Evolutionary conservation across 371 early-diverging fungal species (phyloP), one percentile per base, ranked within the genome.

Genomic region (Fennellomyces sp.): DNA sequence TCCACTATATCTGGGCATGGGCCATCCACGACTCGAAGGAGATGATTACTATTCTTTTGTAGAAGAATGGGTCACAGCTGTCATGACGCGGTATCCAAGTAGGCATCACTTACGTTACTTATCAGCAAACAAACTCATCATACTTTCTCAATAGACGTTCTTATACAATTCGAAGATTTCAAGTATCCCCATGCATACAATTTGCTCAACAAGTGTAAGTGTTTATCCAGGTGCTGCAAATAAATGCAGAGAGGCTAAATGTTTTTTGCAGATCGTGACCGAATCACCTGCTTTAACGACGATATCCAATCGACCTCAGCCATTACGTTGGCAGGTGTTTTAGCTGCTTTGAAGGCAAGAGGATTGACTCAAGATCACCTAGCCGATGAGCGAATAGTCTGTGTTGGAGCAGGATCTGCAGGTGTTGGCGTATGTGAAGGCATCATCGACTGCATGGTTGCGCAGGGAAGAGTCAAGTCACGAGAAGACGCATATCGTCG

Each of bases 391-490:
- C 77, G 81, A 17, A 83, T 88, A 31, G 65, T 88, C 11, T 87
- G 86, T 63, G 83, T 86, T 23, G 88, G 88, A 21, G 86, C 88
- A n/a, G 88, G 88, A 4, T 81, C 83, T 30, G 86, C 88, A 12
- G 88, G 87, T 56, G 83, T 88, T 5, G 88, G 88, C 70, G 85
- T 87, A 2, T 85, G 87, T 60, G 86, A 86, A 64, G 85, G 85
- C 45, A 87, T 84, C 41, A 61, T 84, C 36, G 85, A 85, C 63
- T 78, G 80, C 49, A 85, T 87, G 81, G 83, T 85, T 3, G 80
- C 77, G 38, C 86, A 85, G 49, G 84, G 86, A 35, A 64, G 57
- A 4, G 84, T 82, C 42, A 77, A 77, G 38, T 68, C 77, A n/a
- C 80, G 84, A 25, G 78, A 84, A 63, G 88, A 84, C 39, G 85